phyloP scores from a whole-genome alignment of 768 basidiomycete genomes.

The Leucocoprinus sp. region DNA sequence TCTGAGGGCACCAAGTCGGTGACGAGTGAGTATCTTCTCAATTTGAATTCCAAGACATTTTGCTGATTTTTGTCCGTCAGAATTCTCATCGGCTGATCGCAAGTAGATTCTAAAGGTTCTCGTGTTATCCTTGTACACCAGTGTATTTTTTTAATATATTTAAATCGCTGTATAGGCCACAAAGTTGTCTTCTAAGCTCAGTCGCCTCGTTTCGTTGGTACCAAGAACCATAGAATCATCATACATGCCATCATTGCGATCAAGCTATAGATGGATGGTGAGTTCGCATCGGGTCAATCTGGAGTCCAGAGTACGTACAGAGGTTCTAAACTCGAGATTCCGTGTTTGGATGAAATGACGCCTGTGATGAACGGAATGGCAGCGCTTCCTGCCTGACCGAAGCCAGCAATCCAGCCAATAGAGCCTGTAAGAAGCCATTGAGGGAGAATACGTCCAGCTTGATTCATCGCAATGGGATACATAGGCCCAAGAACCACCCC shows the following conservation, averaged over 20 bases:
- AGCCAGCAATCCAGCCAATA: conserved; percentile 61
- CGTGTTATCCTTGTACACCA: conserved; percentile 10
- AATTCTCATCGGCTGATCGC: conserved; percentile 16
- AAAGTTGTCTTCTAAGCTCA: background rate
- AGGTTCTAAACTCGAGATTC: conserved; percentile 53
- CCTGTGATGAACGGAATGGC: conserved; percentile 69
- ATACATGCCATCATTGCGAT: conserved; percentile 55
- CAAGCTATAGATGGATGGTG: conserved; percentile 31
- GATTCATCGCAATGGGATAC: conserved; percentile 69
- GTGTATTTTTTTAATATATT: conserved; percentile 14
- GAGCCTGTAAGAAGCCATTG: conserved; percentile 57
- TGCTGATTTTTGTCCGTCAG: conserved; percentile 5
- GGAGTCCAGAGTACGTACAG: conserved; percentile 33
- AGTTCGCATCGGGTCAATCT: background rate
- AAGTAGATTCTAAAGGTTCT: conserved; percentile 10
- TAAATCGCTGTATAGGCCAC: conserved; percentile 4
- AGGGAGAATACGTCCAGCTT: conserved; percentile 60
- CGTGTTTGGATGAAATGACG: conserved; percentile 53
- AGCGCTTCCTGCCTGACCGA: conserved; percentile 67
- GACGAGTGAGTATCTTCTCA: conserved; percentile 34
- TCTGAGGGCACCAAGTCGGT: conserved; percentile 76
- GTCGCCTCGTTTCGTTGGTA: conserved; percentile 22
- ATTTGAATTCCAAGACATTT: background rate
- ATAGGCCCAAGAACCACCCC: conserved; percentile 70
- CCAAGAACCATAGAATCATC: conserved; percentile 47